These are phyloP conservation scores for Penicillium sclerotigenum DNA, from an alignment of 2,329 filamentous ascomycete genomes.

Conservation along the genomic window DNA sequence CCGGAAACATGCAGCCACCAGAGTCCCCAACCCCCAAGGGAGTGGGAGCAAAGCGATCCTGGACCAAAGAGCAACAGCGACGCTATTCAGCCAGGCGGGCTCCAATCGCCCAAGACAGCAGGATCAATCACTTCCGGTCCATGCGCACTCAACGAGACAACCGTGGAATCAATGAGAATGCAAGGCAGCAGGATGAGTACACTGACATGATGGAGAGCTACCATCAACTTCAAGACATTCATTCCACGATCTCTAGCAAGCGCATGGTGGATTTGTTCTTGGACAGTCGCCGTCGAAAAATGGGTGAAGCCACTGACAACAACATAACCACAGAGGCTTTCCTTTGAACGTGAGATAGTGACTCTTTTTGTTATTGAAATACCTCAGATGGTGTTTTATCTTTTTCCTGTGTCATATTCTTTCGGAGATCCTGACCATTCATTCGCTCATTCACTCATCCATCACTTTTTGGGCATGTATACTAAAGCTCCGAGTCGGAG, in stretches of 20 bases:
- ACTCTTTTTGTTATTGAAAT: not conserved
- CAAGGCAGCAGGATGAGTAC: slow-evolving; percentile 16
- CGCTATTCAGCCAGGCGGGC: slow-evolving; percentile 22
- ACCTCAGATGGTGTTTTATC: not conserved
- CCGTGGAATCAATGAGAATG: slow-evolving; percentile 33
- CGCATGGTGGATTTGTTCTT: slow-evolving; percentile 40
- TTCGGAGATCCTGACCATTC: not conserved
- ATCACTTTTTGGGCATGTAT: not conserved
- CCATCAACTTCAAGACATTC: slow-evolving; percentile 20
- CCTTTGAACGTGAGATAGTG: slow-evolving; percentile 18
- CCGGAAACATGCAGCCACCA: slow-evolving; percentile 21
- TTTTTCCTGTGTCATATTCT: not conserved
- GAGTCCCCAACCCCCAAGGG: slow-evolving; percentile 35
- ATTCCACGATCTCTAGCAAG: slow-evolving; percentile 33
- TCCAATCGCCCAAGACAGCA: slow-evolving; percentile 22
- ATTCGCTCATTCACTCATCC: not conserved
- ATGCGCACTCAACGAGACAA: slow-evolving; percentile 24
- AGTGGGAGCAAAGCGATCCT: slow-evolving; percentile 16
- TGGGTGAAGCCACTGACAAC: slow-evolving; percentile 17
- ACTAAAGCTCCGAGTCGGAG: not conserved
- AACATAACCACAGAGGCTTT: slow-evolving; percentile 25
- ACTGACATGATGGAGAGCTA: slow-evolving; percentile 18
- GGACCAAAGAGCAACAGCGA: slow-evolving; percentile 21
- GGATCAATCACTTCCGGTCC: slow-evolving; percentile 27
- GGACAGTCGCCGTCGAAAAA: slow-evolving; percentile 31